Evolutionary conservation across 1,139 yeast genomes (phyloP).

Genomic region (Arxiozyma telluris): DNA sequence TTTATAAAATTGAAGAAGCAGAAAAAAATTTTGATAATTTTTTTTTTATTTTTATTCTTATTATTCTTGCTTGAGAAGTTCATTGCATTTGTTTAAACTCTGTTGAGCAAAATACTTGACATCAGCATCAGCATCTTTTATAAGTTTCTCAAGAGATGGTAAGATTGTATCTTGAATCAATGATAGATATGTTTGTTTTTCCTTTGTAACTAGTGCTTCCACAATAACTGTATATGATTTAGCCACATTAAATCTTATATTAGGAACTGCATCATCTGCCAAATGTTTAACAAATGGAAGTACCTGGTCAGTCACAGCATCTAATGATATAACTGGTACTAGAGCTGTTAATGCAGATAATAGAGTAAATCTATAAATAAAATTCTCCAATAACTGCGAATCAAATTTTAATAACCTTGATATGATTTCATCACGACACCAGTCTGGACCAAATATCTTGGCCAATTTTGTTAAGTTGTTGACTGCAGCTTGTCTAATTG

Average conservation of each 20-base stretch:
- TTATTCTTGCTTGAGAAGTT: background rate
- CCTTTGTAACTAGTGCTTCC: conserved; percentile 38
- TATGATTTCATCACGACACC: conserved; percentile 85
- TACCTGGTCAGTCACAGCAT: conserved; percentile 52
- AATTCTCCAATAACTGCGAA: conserved; percentile 38
- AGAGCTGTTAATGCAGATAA: conserved; percentile 77
- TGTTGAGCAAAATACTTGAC: conserved; percentile 77
- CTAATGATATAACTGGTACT: conserved; percentile 55
- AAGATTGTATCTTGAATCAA: conserved; percentile 45
- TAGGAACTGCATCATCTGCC: conserved; percentile 77
- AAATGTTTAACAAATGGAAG: conserved; percentile 72
- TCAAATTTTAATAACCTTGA: conserved; percentile 56
- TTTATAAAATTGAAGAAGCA: no score
- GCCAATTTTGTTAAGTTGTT: conserved; percentile 71
- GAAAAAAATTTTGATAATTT: background rate
- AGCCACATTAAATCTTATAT: conserved; percentile 90
- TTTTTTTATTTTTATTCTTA: background rate
- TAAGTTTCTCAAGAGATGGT: conserved; percentile 56
- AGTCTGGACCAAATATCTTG: conserved; percentile 78
- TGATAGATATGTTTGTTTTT: conserved; percentile 23
- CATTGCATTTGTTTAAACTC: conserved; percentile 36
- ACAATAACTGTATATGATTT: conserved; percentile 61
- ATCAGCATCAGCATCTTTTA: conserved; percentile 74
- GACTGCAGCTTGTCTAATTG: conserved; percentile 95
- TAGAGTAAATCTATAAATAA: conserved; percentile 86